Evolutionary conservation across 768 basidiomycete species (phyloP), one percentile per base, ranked within the genome.

Genomic region (Infundibulicybe gibba): DNA sequence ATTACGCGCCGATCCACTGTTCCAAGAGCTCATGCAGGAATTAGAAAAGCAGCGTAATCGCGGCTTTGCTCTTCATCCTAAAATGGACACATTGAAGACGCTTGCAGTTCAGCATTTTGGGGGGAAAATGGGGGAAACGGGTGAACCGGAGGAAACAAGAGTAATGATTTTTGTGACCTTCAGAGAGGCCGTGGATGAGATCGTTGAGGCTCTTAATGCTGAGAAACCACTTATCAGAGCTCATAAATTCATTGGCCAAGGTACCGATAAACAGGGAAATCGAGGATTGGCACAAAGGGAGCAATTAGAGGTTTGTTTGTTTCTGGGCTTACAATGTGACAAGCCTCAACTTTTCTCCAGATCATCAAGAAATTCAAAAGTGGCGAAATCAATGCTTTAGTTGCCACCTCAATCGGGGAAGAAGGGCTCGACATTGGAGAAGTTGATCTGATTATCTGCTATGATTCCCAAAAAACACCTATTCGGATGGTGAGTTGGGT

Each of bases 361-460:
- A 77, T 90, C 30, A 90, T 99, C 58, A 71, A 83, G 49, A 80
- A 81, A 52, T 98, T 99, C 72, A 94, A 94, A 61, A 69, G 67
- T 3, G 93, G 92, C 10, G 83, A 83, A 49, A 92, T 80, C 63
- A 99, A 99, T 55, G 84, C 97, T 32, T 71, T 99, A 10, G 95
- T 99, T 6, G 88, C 94, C 1, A 98, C 97, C 4, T 95, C 89
- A 3, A 92, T 99, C 45, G 97, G 97, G 16, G 97, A 99, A 67
- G 97, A 99, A 65, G 97, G 97, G 48, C 74, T 99, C 14, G 97
- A 99, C 63, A 99, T 99, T 46, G 97, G 97, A 30, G 94, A 97
- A 62, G 86, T 99, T 13, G 97, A 99, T 61, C 74, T 94, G 59
- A 95, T 97, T 47, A 72, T 97, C 41, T 97, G 94, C 58, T 99